These are phyloP conservation scores for Solanum phureja DNA, from an alignment of 257 asterid species.

Conservation along the genomic window DNA sequence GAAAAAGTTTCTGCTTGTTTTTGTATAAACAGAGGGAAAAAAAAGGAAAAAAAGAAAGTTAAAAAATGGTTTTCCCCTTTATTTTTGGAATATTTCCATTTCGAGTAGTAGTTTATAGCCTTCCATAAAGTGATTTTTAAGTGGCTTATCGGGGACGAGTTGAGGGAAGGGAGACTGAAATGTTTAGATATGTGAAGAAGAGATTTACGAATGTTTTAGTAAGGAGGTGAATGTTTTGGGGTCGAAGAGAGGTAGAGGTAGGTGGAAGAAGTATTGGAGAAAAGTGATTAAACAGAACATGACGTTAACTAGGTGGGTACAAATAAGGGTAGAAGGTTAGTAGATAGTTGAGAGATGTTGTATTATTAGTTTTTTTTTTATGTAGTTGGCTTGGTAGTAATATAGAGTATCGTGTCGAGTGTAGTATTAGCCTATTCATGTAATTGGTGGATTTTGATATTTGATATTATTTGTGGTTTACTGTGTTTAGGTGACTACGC, in stretches of 20 bases:
- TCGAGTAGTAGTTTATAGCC: neutral
- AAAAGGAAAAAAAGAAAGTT: neutral
- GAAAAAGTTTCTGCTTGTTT: neutral
- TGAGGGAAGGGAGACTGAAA: neutral
- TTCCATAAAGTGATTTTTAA: neutral
- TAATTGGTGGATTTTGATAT: neutral
- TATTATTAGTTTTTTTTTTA: too few relatives aligned
- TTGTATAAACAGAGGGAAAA: neutral
- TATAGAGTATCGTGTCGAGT: too few relatives aligned
- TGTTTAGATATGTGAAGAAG: neutral
- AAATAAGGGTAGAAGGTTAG: accelerated
- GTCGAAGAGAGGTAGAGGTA: too few relatives aligned
- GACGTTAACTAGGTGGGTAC: accelerated
- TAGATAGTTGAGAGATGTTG: too few relatives aligned
- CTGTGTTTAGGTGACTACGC: neutral
- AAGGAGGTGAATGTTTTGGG: neutral
- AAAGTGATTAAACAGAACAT: too few relatives aligned
- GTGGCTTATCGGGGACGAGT: accelerated
- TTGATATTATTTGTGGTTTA: neutral
- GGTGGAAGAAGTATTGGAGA: neutral
- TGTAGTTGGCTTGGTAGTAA: neutral
- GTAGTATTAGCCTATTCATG: neutral
- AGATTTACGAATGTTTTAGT: too few relatives aligned
- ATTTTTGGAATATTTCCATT: neutral
- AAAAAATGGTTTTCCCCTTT: neutral